Percentiles rank a stretch among this genome's conserved stretches.
phyloP scores from a whole-genome alignment of 208 protist genomes.

The Leishmania mexicana region DNA sequence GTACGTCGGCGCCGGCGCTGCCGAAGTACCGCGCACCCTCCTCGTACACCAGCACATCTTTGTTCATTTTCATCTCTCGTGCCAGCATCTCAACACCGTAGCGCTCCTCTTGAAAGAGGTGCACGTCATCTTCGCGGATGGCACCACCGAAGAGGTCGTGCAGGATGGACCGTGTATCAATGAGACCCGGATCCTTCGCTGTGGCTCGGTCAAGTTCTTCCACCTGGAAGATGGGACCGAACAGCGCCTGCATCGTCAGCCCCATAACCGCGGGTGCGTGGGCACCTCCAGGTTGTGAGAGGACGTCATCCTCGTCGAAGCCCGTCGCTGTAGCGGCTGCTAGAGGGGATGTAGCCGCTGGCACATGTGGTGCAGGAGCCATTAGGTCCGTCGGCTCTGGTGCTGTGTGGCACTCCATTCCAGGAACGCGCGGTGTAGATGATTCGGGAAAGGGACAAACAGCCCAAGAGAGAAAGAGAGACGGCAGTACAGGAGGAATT shows the following conservation, averaged over 20 bases:
- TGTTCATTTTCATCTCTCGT: constrained; percentile 33
- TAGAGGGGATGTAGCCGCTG: constrained; percentile 4
- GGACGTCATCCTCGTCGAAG: constrained; percentile 20
- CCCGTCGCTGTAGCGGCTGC: constrained; percentile 12
- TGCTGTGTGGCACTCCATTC: not conserved
- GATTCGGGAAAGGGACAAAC: not conserved
- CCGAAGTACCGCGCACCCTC: constrained; percentile 70
- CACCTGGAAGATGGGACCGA: constrained; percentile 64
- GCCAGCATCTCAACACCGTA: constrained; percentile 16
- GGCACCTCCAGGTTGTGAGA: constrained; percentile 1
- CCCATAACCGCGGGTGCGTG: not conserved
- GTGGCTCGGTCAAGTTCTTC: constrained; percentile 17
- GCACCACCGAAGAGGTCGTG: constrained; percentile 50
- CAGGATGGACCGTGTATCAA: constrained; percentile 70
- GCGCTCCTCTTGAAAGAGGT: constrained; percentile 32
- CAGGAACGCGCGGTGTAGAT: not conserved
- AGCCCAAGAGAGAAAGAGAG: not conserved
- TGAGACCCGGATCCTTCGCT: constrained; percentile 51
- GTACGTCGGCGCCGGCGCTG: constrained; percentile 35
- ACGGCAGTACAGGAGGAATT: not conserved
- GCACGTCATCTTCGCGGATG: constrained; percentile 55
- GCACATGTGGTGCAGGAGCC: not conserved
- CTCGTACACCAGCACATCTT: constrained; percentile 39
- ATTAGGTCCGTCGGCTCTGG: not conserved
- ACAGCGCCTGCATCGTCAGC: constrained; percentile 54